Evolutionary conservation across 129 eudicot species (phyloP).

Genomic region (Rutidosis leptorrhynchoides): DNA sequence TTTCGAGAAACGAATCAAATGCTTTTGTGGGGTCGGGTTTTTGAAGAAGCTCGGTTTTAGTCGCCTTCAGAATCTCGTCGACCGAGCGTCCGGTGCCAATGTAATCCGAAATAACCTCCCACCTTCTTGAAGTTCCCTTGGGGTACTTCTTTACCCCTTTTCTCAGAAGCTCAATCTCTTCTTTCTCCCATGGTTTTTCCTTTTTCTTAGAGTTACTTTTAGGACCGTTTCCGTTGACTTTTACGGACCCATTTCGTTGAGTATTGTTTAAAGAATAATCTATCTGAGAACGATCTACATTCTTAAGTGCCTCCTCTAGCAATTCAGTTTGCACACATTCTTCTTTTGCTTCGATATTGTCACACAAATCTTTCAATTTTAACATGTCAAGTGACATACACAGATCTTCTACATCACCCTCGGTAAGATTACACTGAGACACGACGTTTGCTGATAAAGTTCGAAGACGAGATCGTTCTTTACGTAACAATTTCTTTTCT

Average conservation of each 20-base stretch:
- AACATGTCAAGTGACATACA: conserved; percentile 67
- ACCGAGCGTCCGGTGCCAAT: conserved; percentile 77
- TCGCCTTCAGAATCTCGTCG: conserved; percentile 96
- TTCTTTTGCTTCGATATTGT: conserved; percentile 61
- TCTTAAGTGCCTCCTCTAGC: conserved; percentile 41
- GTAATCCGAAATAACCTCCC: conserved; percentile 96
- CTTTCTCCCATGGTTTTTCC: conserved; percentile 86
- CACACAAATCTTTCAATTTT: conserved; percentile 56
- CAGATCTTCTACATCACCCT: conserved; percentile 65
- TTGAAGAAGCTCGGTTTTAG: conserved; percentile 87
- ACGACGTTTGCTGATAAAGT: conserved; percentile 46
- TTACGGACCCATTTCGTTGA: conserved; percentile 47
- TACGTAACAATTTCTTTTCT: conserved; percentile 84
- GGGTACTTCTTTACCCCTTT: conserved; percentile 82
- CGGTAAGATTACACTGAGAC: conserved; percentile 48
- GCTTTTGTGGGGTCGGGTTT: conserved; percentile 94
- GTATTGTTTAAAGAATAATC: conserved; percentile 30
- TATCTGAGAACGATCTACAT: conserved; percentile 30
- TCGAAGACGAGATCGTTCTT: conserved; percentile 81
- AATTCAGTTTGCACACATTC: conserved; percentile 47
- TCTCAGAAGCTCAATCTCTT: conserved; percentile 82
- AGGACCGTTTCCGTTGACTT: conserved; percentile 33
- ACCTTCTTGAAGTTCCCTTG: conserved; percentile 91
- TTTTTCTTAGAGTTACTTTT: conserved; percentile 40
- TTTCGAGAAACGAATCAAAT: conserved; percentile 88